Evolutionary conservation across 2,329 filamentous ascomycete genomes (phyloP).

Genomic region (Fusarium caatingaense): DNA sequence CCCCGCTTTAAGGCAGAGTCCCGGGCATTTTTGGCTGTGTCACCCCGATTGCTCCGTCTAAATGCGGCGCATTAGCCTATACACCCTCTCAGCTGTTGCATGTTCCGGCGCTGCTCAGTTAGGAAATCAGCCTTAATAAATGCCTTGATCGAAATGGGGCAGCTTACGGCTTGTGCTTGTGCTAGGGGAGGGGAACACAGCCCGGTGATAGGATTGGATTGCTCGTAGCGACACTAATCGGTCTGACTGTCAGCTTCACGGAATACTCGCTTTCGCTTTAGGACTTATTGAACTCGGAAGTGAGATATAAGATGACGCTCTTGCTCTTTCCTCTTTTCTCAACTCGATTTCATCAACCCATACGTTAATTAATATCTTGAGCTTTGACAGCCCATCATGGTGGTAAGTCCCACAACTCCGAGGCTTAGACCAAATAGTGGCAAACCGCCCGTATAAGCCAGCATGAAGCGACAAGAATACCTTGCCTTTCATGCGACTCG

Average conservation of each 20-base stretch:
- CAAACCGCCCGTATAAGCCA: background rate
- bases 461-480: background rate
- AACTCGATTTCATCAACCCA: background rate
- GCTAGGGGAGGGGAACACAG: conserved; percentile 1
- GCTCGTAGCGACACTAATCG: background rate
- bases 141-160: background rate
- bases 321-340: background rate
- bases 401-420: conserved; percentile 2
- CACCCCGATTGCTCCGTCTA: background rate
- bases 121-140: conserved; percentile 6
- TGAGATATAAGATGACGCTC: conserved; percentile 10
- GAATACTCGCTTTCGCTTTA: too few relatives aligned
- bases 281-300: too few relatives aligned
- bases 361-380: background rate
- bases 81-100: too few relatives aligned
- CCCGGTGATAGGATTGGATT: background rate
- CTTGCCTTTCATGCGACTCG: too few relatives aligned
- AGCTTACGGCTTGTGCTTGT: background rate
- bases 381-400: conserved; percentile 26
- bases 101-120: background rate
- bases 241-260: conserved; percentile 8
- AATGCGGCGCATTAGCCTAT: background rate
- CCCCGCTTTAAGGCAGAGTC: conserved; percentile 6
- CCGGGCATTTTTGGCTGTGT: background rate
- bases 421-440: background rate